Evolutionary conservation across 1,139 yeast species (phyloP), one percentile per base, ranked within the genome.

Genomic region (Suhomyces kunorum): DNA sequence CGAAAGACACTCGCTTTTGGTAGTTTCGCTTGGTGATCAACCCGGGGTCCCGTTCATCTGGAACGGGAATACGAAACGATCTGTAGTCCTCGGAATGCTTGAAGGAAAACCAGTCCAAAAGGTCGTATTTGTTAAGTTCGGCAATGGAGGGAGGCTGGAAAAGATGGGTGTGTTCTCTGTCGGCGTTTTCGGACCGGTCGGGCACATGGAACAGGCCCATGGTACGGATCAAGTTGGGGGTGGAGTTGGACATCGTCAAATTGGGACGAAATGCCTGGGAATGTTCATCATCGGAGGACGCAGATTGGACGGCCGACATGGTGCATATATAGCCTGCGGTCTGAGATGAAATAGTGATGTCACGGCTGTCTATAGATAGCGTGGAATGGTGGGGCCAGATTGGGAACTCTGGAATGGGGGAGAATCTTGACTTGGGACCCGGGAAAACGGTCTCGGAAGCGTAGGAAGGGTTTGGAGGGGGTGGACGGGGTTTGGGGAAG

Each of bases 1-100:
- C 79, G 48, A 74, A 74, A 8, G 74, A 68, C 2, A 71, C 73
- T 17, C 63, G 44, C 23, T 52, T 54, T 28, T 50, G 38, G 39
- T 46, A 56, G 17, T 40, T 26, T 23, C 31, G 27, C 14, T 44
- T 39, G 31, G 44, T 39, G 22, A 20, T 31, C 6, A 34, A 22
- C 6, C 11, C 16, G 8, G 42, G 31, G 11, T 33, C 42, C 13
- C 39, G 27, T 17, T 36, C 39, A n/a, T 46, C 43, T 8, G 61
- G 58, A 5, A 58, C 44, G 8, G 28, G 37, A 38, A 61, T 54
- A 19, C 45, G 43, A 27, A 61, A 42, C 25, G 42, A 42, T 26
- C 64, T 46, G 46, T 63, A 63, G n/a, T 49, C 46, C 28, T 60
- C 62, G 3, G 56, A 40, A 38, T 43, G 60, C 18, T 48, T 49